Percentiles rank a stretch among this genome's conserved stretches.
Conservation (phyloP, 257 asterid species). For the Capsicum rhomboideum region DNA sequence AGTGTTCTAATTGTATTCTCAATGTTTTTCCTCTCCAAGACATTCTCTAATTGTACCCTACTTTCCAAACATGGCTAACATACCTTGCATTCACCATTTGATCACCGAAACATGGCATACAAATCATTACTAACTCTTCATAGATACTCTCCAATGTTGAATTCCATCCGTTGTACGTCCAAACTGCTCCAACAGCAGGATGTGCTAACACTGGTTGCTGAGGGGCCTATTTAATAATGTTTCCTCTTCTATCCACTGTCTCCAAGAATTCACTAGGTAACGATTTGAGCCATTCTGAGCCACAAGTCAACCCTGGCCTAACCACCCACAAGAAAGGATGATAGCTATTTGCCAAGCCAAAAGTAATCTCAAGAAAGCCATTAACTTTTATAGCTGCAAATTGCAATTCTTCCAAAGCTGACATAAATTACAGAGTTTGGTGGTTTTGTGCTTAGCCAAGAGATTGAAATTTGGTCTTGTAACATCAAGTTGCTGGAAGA, state of each 20-base stretch:
- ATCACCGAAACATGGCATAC: constrained; percentile 16
- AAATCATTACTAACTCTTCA: constrained; percentile 18
- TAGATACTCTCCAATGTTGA: constrained; percentile 12
- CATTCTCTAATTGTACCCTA: constrained; percentile 13
- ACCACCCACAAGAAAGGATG: constrained; percentile 45
- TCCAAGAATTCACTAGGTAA: constrained; percentile 17
- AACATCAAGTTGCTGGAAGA: constrained; percentile 22
- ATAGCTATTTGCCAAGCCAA: constrained; percentile 23
- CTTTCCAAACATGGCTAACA: constrained; percentile 14
- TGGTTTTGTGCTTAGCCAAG: constrained; percentile 38
- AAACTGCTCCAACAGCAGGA: constrained; percentile 16
- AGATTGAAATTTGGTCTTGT: constrained; percentile 31
- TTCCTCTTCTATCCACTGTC: constrained; percentile 1
- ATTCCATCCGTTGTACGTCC: constrained; percentile 21
- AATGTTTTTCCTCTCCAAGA: background rate
- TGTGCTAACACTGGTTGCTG: constrained; percentile 14
- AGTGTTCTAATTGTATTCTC: constrained; percentile 7
- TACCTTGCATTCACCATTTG: constrained; percentile 17
- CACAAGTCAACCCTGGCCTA: constrained; percentile 19
- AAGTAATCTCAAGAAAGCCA: constrained; percentile 28
- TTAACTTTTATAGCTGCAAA: constrained; percentile 14
- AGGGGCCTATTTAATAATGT: constrained; percentile 9
- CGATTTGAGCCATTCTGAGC: constrained; percentile 20
- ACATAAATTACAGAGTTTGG: constrained; percentile 33
- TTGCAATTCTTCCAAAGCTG: constrained; percentile 37